Evolutionary conservation across 441 rosid species (phyloP).

Genomic region (Corymbia citriodora): DNA sequence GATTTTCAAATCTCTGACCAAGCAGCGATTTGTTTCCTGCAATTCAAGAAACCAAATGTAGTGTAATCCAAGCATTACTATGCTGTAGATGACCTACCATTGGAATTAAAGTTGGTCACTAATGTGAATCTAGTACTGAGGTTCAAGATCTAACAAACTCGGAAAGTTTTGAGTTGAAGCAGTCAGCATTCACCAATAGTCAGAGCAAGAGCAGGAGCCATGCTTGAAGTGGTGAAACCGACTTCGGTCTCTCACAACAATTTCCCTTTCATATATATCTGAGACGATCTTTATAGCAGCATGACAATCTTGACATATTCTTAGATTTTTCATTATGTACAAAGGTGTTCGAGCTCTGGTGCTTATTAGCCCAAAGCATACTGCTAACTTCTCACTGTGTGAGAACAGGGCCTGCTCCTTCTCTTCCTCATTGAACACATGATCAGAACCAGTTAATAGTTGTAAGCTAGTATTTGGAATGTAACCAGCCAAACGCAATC

Average conservation of each 20-base stretch:
- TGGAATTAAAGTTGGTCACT: neutral
- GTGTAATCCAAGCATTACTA: neutral
- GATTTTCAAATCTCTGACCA: neutral
- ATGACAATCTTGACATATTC: slow-evolving; percentile 78
- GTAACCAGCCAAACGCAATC: slow-evolving; percentile 57
- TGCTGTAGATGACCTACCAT: neutral
- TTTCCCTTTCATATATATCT: slow-evolving; percentile 46
- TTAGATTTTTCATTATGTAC: slow-evolving; percentile 63
- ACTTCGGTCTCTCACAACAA: slow-evolving; percentile 68
- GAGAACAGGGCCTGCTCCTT: slow-evolving; percentile 61
- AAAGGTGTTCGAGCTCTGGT: slow-evolving; percentile 45
- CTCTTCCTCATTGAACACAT: slow-evolving; percentile 47
- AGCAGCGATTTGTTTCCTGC: neutral
- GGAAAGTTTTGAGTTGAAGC: neutral
- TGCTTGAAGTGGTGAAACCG: slow-evolving; percentile 69
- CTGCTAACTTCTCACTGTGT: slow-evolving; percentile 80
- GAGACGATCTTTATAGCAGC: slow-evolving; percentile 66
- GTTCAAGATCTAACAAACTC: neutral
- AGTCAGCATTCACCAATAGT: slow-evolving; percentile 50
- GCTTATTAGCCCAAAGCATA: slow-evolving; percentile 66
- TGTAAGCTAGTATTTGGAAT: slow-evolving; percentile 35
- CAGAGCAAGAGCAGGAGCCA: slow-evolving; percentile 79
- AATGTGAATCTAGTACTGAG: neutral
- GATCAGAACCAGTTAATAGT: slow-evolving; percentile 27
- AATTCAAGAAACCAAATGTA: neutral